These are phyloP conservation scores for Leccinum variicolor DNA, from an alignment of 768 basidiomycete species.

Conservation along the genomic window DNA sequence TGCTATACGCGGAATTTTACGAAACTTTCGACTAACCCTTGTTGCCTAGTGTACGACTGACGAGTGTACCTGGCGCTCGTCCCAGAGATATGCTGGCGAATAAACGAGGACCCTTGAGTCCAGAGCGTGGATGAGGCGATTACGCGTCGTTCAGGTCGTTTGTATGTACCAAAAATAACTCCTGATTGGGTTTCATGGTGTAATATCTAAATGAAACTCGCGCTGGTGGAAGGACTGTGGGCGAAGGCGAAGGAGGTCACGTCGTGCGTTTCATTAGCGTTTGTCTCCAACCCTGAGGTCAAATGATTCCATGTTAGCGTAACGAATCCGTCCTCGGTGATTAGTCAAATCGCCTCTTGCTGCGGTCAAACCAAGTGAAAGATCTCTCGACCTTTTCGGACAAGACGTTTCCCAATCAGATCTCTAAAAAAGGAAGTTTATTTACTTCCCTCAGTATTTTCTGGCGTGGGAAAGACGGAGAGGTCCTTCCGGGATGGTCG, in stretches of 20 bases:
- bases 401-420: not conserved
- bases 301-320: not conserved
- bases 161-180: not conserved
- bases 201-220: conserved; percentile 10
- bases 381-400: not conserved
- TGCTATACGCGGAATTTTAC: conserved; percentile 7
- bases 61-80: not conserved
- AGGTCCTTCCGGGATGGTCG: not conserved
- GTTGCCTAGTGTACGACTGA: conserved; percentile 40
- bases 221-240: conserved; percentile 2
- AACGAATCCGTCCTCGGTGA: not conserved
- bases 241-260: conserved; percentile 1
- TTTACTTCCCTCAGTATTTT: not conserved
- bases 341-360: not conserved
- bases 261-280: not conserved
- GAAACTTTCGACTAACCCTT: conserved; percentile 11
- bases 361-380: not conserved
- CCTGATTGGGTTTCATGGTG: not conserved
- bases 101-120: not conserved
- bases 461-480: not conserved
- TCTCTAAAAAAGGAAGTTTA: not conserved
- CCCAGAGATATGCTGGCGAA: not conserved
- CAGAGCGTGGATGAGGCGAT: not conserved
- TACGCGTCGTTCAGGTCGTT: not conserved
- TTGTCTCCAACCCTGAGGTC: not conserved